A percentile compares a stretch with the other conserved stretches of the same genome.
Conservation (phyloP, 2,329 filamentous ascomycete genomes). For the Diaporthe eres region DNA sequence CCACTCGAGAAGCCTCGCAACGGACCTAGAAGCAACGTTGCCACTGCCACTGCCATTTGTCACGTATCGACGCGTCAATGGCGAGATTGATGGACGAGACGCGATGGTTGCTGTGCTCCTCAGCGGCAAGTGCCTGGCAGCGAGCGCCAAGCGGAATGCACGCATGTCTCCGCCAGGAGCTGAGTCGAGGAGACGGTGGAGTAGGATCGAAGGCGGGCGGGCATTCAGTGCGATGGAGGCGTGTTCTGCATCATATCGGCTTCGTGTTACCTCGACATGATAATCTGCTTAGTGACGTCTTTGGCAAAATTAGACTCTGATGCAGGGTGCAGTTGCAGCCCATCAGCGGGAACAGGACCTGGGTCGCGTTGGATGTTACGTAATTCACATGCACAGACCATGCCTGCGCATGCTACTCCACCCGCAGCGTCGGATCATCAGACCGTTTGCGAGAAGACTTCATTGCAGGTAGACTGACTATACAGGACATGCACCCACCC, state of each 20-base stretch:
- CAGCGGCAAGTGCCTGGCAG: constrained; percentile 34
- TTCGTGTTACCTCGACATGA: constrained; percentile 18
- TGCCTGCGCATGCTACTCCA: background rate
- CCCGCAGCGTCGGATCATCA: background rate
- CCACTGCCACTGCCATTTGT: background rate
- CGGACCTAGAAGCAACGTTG: constrained; percentile 57
- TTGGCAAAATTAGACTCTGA: background rate
- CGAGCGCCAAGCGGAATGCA: constrained; percentile 25
- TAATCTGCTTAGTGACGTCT: constrained; percentile 4
- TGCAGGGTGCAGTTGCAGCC: background rate
- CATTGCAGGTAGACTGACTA: too few relatives aligned
- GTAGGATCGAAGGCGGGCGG: background rate
- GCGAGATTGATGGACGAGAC: background rate
- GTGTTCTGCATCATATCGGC: constrained; percentile 19
- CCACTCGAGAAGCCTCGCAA: constrained; percentile 71
- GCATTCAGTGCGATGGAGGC: background rate
- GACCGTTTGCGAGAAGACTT: constrained; percentile 7
- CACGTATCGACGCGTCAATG: constrained; percentile 30
- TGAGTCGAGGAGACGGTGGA: background rate
- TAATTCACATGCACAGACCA: constrained; percentile 5
- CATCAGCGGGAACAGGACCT: background rate
- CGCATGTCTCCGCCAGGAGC: constrained; percentile 37
- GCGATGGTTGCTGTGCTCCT: constrained; percentile 16
- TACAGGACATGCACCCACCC: background rate
- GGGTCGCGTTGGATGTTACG: background rate